Evolutionary conservation across 306 rosid genomes (phyloP), one percentile per base, ranked within the genome.

Genomic region (Fragaria iinumae): DNA sequence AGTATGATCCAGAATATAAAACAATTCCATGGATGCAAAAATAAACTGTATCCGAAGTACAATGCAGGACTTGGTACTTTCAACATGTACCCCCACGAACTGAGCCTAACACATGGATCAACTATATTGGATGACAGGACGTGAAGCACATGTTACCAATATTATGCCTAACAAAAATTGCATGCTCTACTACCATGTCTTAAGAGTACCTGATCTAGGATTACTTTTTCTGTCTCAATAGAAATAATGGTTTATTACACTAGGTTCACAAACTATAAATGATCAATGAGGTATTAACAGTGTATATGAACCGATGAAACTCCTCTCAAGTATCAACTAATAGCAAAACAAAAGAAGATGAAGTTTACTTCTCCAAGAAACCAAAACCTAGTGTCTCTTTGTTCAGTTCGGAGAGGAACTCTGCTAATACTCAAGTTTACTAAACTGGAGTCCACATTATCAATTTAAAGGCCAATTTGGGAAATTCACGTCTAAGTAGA

Each of bases 321-420:
- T 55, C 62, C 62, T 55, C 62, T 55, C 62, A n/a, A 18, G 62
- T n/a, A n/a, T 55, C 62, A 55, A 55, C 4, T 55, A 55, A 55
- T 0, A n/a, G 13, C 27, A 55, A n/a, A 1, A n/a, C 56, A 50
- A 50, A 17, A 48, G 18, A 50, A 17, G 8, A n/a, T 3, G 62
- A 55, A 55, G 23, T 21, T n/a, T n/a, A n/a, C 13, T 55, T 55
- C 27, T 55, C 27, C 21, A n/a, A 8, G 27, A n/a, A 9, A 53
- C 25, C 23, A 53, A 53, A 53, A 53, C 25, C 45, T 11, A 18
- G 17, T 52, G 57, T 53, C 11, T 53, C 63, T 21, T 56, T 55
- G 13, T 55, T 57, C 12, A 57, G 13, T 23, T 57, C 11, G 36
- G 34, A 23, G 27, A 65, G n/a, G 14, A 36, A 65, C 45, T 36